Evolutionary conservation across 179 eudicot species (phyloP), one percentile per base, ranked within the genome.

Genomic region (Beta macrorhiza): DNA sequence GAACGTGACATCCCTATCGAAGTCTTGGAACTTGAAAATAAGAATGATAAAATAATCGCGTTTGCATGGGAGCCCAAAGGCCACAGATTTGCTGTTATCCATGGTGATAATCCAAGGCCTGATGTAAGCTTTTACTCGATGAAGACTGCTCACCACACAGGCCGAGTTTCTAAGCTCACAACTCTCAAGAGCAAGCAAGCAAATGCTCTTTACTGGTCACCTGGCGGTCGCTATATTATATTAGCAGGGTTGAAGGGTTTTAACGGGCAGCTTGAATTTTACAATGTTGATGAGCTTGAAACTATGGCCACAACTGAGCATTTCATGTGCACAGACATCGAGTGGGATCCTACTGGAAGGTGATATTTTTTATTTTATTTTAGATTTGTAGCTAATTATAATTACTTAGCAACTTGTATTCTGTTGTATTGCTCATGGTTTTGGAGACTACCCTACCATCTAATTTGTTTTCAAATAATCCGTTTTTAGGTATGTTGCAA

Each of bases 31-130:
- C 99, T 97, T 74, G 99, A 97, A 56, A 97, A 97, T 73, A 97
- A 97, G 84, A 97, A 94, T 79, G 98, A 97, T 79, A 97, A 97
- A 85, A 92, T 97, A 77, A 91, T 97, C 87, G 92, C 99, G 52
- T 97, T 97, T 93, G 98, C 99, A 57, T 97, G 99, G 99, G 99
- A 97, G 87, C 98, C 99, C 76, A 97, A 97, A 85, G 99, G 98
- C 70, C 99, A 97, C 80, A 89, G 98, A 67, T 97, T 97, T 85
- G 98, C 97, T 4, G 93, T 97, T 78, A 93, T 97, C 79, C 99
- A 97, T 82, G 98, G 98, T 42, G 99, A 97, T 77, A 86, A 86
- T 85, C 97, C 97, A 9, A 91, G 93, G 90, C 98, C 98, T 22
- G 99, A 94, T 82, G 81, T 97, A 70, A 94, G 97, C 76, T 94